A percentile compares a stretch with the other conserved stretches of the same genome.
phyloP scores from a whole-genome alignment of 768 basidiomycete genomes.

The Mycena amicta region DNA sequence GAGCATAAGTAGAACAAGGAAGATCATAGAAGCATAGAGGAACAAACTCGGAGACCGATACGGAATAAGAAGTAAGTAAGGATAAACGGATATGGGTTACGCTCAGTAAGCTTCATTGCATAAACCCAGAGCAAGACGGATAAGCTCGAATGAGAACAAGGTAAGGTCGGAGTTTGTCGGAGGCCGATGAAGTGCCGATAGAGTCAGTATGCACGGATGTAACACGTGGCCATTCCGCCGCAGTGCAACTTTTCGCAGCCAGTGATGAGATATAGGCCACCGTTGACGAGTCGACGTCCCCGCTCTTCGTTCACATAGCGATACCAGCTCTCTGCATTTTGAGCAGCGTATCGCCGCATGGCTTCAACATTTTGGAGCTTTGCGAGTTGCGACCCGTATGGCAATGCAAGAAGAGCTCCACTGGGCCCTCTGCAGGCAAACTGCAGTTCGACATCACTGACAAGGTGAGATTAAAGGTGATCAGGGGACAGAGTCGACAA shows the following conservation, averaged over 20 bases:
- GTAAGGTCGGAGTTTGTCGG: too few species aligned
- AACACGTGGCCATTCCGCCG: slow-evolving; percentile 1
- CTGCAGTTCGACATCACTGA: background rate
- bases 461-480: background rate
- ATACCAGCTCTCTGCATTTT: slow-evolving; percentile 1
- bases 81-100: too few species aligned
- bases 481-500: background rate
- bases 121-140: too few species aligned
- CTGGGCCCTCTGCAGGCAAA: background rate
- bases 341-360: background rate
- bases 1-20: too few species aligned
- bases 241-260: background rate
- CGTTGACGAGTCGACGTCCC: background rate
- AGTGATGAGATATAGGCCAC: background rate
- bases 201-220: too few species aligned
- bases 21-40: too few species aligned
- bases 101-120: too few species aligned
- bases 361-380: background rate
- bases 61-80: too few species aligned
- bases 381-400: background rate
- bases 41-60: too few species aligned
- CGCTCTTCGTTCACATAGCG: background rate
- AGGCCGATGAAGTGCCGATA: too few species aligned
- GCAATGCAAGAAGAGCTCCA: background rate
- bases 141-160: too few species aligned